Percentiles rank a stretch among this genome's conserved stretches.
Evolutionary conservation across 345 rosid genomes (phyloP).

Genomic region (Cardamine occulta): DNA sequence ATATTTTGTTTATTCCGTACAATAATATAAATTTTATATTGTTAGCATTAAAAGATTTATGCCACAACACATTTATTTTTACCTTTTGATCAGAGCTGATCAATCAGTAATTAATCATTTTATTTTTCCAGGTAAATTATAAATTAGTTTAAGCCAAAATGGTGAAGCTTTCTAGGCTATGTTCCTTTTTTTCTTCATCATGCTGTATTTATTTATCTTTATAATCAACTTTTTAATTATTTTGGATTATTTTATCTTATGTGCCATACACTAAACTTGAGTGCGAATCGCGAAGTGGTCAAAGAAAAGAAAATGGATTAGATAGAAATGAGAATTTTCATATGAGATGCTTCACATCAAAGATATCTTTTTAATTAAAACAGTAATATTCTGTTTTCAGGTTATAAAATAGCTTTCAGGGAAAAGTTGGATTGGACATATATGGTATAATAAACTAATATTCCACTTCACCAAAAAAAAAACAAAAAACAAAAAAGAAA

Average conservation of each 20-base stretch:
- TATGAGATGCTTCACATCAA: background rate
- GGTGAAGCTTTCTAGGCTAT: constrained; percentile 39
- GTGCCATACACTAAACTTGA: background rate
- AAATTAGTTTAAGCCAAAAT: constrained; percentile 13
- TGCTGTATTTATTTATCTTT: background rate
- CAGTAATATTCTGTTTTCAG: background rate
- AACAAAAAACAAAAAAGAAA: too few species aligned
- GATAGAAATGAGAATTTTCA: background rate
- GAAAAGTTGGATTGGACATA: background rate
- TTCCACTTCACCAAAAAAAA: too few species aligned
- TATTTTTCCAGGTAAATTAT: constrained; percentile 9
- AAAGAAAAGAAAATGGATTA: background rate
- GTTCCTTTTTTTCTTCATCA: constrained; percentile 9
- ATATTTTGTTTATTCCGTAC: constrained; percentile 22
- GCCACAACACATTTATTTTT: constrained; percentile 17
- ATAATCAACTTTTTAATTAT: constrained; percentile 14
- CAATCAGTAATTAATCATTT: constrained; percentile 46
- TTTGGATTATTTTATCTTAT: constrained; percentile 5
- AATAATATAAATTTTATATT: background rate
- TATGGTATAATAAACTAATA: background rate
- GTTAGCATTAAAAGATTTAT: constrained; percentile 11
- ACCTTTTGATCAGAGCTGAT: constrained; percentile 37
- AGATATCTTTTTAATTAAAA: background rate
- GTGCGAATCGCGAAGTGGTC: background rate
- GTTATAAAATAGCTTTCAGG: background rate